Percentiles rank a stretch among this genome's conserved stretches.
These are phyloP conservation scores for Sambucus nigra DNA, from an alignment of 129 eudicot species.

Conservation along the genomic window DNA sequence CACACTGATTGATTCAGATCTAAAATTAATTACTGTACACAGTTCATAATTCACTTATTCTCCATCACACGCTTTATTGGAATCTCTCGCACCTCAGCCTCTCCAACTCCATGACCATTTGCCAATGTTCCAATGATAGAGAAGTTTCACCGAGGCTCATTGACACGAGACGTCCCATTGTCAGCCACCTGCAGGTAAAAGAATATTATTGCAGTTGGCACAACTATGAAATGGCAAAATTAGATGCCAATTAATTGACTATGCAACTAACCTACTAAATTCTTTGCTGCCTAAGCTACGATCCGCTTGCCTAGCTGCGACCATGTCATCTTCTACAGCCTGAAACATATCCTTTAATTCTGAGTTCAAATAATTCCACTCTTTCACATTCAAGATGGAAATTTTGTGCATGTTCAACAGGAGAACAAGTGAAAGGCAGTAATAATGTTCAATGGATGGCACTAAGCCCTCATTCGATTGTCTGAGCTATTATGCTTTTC, in stretches of 20 bases:
- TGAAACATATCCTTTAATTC: conserved; percentile 9
- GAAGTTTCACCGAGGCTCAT: conserved; percentile 68
- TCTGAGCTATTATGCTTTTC: no score
- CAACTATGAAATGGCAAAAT: background rate
- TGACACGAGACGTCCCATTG: conserved; percentile 73
- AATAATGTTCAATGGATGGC: no score
- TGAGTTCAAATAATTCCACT: no score
- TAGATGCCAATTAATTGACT: background rate
- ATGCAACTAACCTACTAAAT: conserved; percentile 56
- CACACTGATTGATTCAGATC: no score
- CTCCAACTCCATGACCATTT: conserved; percentile 89
- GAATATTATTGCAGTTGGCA: no score
- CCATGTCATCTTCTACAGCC: conserved; percentile 90
- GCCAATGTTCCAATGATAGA: conserved; percentile 79
- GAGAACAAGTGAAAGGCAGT: no score
- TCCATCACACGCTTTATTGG: conserved; percentile 18
- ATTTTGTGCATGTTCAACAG: background rate
- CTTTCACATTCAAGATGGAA: background rate
- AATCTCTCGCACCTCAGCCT: conserved; percentile 62
- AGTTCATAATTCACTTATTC: background rate
- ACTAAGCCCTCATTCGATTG: no score
- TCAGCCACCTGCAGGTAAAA: conserved; percentile 93
- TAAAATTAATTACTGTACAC: no score
- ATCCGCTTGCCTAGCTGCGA: conserved; percentile 79
- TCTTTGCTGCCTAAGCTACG: conserved; percentile 73